A percentile compares a stretch with the other conserved stretches of the same genome.
phyloP scores from a whole-genome alignment of 164 flowering plant genomes.

The Umbilicus rupestris region DNA sequence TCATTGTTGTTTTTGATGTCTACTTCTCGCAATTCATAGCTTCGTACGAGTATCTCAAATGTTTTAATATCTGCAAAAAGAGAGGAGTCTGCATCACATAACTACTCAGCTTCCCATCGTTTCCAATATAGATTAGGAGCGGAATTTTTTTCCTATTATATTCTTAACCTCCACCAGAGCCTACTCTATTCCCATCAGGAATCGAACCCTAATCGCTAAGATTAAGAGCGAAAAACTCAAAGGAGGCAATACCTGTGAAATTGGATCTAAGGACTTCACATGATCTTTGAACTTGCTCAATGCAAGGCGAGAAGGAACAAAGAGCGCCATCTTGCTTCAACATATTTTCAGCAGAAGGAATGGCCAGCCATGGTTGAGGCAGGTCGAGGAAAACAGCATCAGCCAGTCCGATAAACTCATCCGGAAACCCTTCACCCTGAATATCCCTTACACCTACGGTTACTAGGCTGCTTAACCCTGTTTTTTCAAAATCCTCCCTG shows the following conservation, averaged over 20 bases:
- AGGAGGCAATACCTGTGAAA: conserved; percentile 55
- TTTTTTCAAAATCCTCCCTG: conserved; percentile 91
- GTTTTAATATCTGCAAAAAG: conserved; percentile 66
- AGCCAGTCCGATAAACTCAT: conserved; percentile 44
- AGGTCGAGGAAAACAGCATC: conserved; percentile 89
- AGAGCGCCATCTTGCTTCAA: conserved; percentile 76
- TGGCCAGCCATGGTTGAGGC: conserved; percentile 97
- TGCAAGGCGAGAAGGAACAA: conserved; percentile 97
- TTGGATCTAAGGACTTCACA: conserved; percentile 55
- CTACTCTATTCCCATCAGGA: too few relatives aligned
- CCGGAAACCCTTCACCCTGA: conserved; percentile 93
- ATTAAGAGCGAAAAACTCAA: not conserved
- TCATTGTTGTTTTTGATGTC: conserved; percentile 22
- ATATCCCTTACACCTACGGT: conserved; percentile 90
- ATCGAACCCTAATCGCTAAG: too few relatives aligned
- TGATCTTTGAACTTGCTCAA: conserved; percentile 94
- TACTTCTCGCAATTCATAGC: conserved; percentile 71
- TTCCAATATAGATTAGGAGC: not conserved
- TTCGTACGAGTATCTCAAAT: conserved; percentile 81
- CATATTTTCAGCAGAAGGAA: conserved; percentile 85
- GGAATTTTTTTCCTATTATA: too few relatives aligned
- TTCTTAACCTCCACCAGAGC: too few relatives aligned
- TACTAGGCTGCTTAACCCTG: conserved; percentile 55
- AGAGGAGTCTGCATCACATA: not conserved
- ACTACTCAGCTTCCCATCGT: not conserved